A percentile compares a stretch with the other conserved stretches of the same genome.
These are phyloP conservation scores for Hamamelis virginiana DNA, from an alignment of 164 flowering plant species.

Conservation along the genomic window DNA sequence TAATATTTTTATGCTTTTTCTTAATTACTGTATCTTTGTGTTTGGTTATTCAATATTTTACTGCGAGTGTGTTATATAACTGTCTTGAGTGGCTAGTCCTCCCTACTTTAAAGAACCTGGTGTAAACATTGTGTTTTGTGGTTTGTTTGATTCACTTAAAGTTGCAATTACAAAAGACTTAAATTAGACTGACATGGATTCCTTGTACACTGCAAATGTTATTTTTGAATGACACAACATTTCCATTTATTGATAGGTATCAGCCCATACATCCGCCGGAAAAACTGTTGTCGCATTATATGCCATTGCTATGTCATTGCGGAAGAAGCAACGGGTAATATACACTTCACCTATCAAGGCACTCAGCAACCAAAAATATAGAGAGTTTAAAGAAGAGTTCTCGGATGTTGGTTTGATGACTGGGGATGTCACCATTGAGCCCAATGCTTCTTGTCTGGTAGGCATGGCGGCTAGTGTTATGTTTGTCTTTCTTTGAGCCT, in stretches of 20 bases:
- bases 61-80: no score
- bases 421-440: conserved; percentile 98
- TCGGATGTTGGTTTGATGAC: conserved; percentile 99
- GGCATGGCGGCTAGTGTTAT: conserved; percentile 7
- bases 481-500: background rate
- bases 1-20: no score
- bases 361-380: conserved; percentile 89
- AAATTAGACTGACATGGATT: no score
- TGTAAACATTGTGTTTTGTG: no score
- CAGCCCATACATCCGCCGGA: conserved; percentile 99
- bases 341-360: conserved; percentile 99
- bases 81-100: no score
- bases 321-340: conserved; percentile 84
- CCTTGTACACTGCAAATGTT: background rate
- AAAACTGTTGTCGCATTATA: conserved; percentile 94
- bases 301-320: conserved; percentile 93
- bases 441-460: conserved; percentile 98
- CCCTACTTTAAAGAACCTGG: no score
- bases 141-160: no score
- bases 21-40: no score
- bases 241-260: conserved; percentile 48
- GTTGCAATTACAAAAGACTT: no score
- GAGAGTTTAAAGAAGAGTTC: conserved; percentile 94
- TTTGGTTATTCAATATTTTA: no score
- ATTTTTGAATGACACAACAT: background rate